These are phyloP conservation scores for Cercospora beticola DNA, from an alignment of 2,329 filamentous ascomycete species.

Conservation along the genomic window DNA sequence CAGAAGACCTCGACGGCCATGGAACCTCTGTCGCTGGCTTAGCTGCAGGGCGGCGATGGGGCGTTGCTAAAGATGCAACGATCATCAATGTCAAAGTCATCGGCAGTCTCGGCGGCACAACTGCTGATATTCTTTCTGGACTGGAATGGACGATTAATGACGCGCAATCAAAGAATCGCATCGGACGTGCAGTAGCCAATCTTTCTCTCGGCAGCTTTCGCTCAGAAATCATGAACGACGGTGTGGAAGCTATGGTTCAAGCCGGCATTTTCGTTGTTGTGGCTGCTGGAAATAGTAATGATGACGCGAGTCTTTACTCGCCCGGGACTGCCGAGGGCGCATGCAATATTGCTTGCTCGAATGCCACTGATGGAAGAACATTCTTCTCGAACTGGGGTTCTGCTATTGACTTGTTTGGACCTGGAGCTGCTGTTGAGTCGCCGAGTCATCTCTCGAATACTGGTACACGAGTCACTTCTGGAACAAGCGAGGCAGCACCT, in stretches of 20 bases:
- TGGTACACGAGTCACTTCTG: not conserved
- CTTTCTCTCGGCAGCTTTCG: not conserved
- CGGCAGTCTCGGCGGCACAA: not conserved
- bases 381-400: not conserved
- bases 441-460: not conserved
- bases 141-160: not conserved
- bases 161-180: not conserved
- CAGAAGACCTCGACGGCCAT: not conserved
- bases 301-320: not conserved
- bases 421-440: not conserved
- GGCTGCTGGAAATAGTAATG: not conserved
- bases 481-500: not conserved
- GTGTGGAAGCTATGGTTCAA: not conserved
- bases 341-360: not conserved
- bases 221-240: not conserved
- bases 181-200: not conserved
- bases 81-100: not conserved
- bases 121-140: not conserved
- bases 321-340: not conserved
- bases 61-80: not conserved
- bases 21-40: not conserved
- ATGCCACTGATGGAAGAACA: not conserved
- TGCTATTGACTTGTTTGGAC: not conserved
- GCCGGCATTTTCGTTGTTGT: not conserved
- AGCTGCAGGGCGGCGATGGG: not conserved